Conservation (phyloP, 2,329 filamentous ascomycete species). For the Epichloe sibirici region DNA sequence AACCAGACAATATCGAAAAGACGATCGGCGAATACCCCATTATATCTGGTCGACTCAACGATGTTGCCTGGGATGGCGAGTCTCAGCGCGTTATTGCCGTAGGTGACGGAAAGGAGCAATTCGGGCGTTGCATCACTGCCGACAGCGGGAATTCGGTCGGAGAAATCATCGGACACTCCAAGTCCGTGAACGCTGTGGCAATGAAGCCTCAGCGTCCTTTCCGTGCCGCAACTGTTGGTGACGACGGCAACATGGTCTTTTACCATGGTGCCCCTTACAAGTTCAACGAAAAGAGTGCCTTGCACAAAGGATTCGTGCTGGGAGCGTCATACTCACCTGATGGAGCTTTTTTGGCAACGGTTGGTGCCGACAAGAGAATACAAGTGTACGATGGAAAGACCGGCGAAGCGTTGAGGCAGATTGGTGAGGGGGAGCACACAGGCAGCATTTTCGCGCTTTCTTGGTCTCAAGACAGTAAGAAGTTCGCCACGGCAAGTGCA, state of each 20-base stretch:
- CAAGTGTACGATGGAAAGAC: slow-evolving; percentile 96
- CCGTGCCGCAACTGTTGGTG: slow-evolving; percentile 78
- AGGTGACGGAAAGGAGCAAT: slow-evolving; percentile 86
- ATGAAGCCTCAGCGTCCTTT: slow-evolving; percentile 85
- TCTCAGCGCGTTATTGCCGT: slow-evolving; percentile 94
- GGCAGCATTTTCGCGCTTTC: slow-evolving; percentile 88
- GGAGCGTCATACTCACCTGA: slow-evolving; percentile 85
- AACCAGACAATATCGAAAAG: slow-evolving; percentile 69
- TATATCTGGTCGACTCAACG: slow-evolving; percentile 88
- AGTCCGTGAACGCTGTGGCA: slow-evolving; percentile 80
- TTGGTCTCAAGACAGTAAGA: slow-evolving; percentile 78
- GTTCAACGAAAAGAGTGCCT: slow-evolving; percentile 70
- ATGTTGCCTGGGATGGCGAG: slow-evolving; percentile 95
- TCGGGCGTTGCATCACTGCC: slow-evolving; percentile 85
- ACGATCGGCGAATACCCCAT: slow-evolving; percentile 93
- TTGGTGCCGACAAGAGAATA: slow-evolving; percentile 84
- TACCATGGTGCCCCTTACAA: slow-evolving; percentile 93
- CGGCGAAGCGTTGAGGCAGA: slow-evolving; percentile 64
- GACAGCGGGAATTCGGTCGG: slow-evolving; percentile 95
- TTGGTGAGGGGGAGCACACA: slow-evolving; percentile 76
- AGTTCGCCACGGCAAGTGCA: slow-evolving; percentile 80
- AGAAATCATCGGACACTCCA: slow-evolving; percentile 84
- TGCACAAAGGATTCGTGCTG: slow-evolving; percentile 83
- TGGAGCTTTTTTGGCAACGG: slow-evolving; percentile 68
- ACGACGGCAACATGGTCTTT: slow-evolving; percentile 84